Evolutionary conservation across 176 grass and related monocot species (phyloP).

Genomic region (Aegilops speltoides): DNA sequence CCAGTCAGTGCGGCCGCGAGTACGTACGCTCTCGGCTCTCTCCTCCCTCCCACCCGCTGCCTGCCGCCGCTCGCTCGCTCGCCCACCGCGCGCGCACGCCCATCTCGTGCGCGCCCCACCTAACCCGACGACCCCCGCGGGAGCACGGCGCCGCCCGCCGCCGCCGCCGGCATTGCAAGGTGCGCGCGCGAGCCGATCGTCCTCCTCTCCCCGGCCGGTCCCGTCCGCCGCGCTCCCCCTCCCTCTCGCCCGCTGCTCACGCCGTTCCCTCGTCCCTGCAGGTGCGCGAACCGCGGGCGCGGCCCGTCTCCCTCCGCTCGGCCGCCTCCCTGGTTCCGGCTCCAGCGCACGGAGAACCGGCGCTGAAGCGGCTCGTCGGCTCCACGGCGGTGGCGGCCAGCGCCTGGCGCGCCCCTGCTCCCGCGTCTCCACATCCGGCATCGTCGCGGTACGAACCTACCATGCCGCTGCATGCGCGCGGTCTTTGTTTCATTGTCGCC

Average conservation of each 20-base stretch:
- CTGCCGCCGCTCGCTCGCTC: constrained; percentile 2
- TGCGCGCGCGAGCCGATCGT: not conserved
- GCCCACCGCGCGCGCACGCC: constrained; percentile 22
- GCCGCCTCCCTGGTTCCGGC: not conserved
- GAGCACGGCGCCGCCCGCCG: not conserved
- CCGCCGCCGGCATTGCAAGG: not conserved
- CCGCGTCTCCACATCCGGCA: not conserved
- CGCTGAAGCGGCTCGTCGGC: not conserved
- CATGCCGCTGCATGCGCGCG: not conserved
- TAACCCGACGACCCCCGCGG: not conserved
- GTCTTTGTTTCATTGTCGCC: not conserved
- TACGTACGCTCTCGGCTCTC: not conserved
- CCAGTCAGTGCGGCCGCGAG: too few species aligned
- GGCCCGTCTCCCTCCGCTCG: not conserved
- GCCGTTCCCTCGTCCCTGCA: not conserved
- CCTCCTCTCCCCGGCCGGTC: not conserved
- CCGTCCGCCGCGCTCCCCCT: not conserved
- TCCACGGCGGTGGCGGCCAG: too few species aligned
- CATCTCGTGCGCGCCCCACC: constrained; percentile 26
- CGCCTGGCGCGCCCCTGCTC: not conserved
- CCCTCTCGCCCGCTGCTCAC: not conserved
- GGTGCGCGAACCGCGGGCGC: not conserved
- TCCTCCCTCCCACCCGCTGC: not conserved
- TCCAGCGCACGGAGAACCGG: not conserved
- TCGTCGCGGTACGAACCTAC: not conserved